phyloP scores from a whole-genome alignment of 805 yeast genomes.

The Hanseniaspora guilliermondii region DNA sequence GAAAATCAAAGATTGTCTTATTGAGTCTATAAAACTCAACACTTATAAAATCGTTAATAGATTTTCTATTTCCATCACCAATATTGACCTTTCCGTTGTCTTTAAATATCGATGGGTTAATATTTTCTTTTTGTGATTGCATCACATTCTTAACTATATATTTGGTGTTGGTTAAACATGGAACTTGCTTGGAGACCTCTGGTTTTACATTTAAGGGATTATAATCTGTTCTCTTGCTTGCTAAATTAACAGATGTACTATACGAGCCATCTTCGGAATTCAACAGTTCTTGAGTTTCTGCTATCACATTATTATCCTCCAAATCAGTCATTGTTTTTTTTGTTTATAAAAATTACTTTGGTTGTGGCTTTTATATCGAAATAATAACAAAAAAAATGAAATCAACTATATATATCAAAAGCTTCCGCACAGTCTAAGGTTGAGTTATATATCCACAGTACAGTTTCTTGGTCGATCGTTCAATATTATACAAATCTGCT shows the following conservation, averaged over 20 bases:
- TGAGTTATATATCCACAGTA: too few relatives aligned
- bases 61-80: constrained; percentile 7
- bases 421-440: too few relatives aligned
- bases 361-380: too few relatives aligned
- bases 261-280: background rate
- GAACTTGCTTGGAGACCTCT: constrained; percentile 7
- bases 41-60: constrained; percentile 2
- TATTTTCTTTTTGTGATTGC: background rate
- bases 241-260: background rate
- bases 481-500: too few relatives aligned
- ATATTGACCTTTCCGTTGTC: background rate
- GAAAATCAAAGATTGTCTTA: constrained; percentile 13
- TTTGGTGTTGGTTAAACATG: constrained; percentile 1
- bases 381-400: too few relatives aligned
- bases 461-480: too few relatives aligned
- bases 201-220: constrained; percentile 12
- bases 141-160: background rate
- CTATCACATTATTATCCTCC: background rate
- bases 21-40: constrained; percentile 16
- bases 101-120: background rate
- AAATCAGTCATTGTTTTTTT: background rate
- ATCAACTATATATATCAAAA: too few relatives aligned
- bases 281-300: background rate
- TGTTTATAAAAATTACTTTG: background rate
- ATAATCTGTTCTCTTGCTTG: background rate